These are phyloP conservation scores for Tricharina praecox DNA, from an alignment of 495 filamentous ascomycete species.

Conservation along the genomic window DNA sequence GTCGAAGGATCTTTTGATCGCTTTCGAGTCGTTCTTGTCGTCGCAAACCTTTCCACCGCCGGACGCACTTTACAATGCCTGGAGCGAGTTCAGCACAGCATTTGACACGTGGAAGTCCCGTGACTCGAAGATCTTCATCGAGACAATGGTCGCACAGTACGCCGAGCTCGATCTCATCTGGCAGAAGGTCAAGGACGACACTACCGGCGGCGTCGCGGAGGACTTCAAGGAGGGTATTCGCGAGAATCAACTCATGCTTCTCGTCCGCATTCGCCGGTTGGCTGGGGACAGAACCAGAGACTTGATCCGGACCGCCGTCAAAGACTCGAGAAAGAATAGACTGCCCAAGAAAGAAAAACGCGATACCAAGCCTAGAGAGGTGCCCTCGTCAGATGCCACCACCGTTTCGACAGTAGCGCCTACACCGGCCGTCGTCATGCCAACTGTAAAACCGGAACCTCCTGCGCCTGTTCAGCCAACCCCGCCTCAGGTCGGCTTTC, in stretches of 20 bases:
- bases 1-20: conserved; percentile 65
- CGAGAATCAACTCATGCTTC: conserved; percentile 76
- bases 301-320: conserved; percentile 67
- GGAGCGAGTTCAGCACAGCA: conserved; percentile 72
- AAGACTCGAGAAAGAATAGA: conserved; percentile 55
- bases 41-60: conserved; percentile 42
- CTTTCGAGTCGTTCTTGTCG: conserved; percentile 61
- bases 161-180: conserved; percentile 90
- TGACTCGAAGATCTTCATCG: conserved; percentile 74
- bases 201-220: conserved; percentile 63
- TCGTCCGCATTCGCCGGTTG: conserved; percentile 77
- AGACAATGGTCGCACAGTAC: conserved; percentile 91
- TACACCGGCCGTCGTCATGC: neutral
- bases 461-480: conserved; percentile 30
- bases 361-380: conserved; percentile 50
- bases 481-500: conserved; percentile 29
- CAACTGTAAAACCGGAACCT: conserved; percentile 29
- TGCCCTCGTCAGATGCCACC: conserved; percentile 21
- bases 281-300: conserved; percentile 71
- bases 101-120: conserved; percentile 91
- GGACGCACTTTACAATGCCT: conserved; percentile 48
- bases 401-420: conserved; percentile 13
- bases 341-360: conserved; percentile 51
- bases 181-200: conserved; percentile 87
- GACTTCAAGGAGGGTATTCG: conserved; percentile 87